A percentile compares a stretch with the other conserved stretches of the same genome.
Evolutionary conservation across 2,329 filamentous ascomycete species (phyloP).

Genomic region (Niveomyces coronatus): DNA sequence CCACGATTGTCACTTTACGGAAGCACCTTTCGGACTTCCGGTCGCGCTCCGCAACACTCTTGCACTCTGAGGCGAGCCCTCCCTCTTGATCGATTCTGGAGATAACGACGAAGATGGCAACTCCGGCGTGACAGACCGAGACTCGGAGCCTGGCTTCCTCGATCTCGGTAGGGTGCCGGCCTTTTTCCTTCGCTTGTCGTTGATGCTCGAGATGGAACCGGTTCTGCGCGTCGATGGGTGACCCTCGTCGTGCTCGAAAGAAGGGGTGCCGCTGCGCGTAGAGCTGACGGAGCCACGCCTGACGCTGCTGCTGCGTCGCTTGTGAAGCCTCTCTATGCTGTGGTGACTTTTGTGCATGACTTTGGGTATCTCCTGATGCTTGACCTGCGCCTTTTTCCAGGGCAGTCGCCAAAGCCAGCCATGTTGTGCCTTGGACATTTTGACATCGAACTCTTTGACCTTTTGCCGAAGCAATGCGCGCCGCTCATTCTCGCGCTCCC

Average conservation of each 20-base stretch:
- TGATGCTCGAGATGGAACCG: slow-evolving; percentile 36
- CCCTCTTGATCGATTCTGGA: slow-evolving; percentile 28
- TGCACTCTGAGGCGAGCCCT: slow-evolving; percentile 14
- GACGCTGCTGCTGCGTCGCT: slow-evolving; percentile 40
- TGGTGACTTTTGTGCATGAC: slow-evolving; percentile 26
- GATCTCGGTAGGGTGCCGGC: slow-evolving; percentile 30
- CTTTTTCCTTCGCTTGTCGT: slow-evolving; percentile 44
- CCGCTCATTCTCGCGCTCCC: slow-evolving; percentile 92
- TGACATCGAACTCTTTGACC: slow-evolving; percentile 56
- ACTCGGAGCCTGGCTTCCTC: slow-evolving; percentile 36
- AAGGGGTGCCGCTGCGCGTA: slow-evolving; percentile 39
- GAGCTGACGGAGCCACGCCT: slow-evolving; percentile 43
- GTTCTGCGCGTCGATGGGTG: slow-evolving; percentile 29
- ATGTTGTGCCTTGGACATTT: slow-evolving; percentile 56
- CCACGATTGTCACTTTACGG: neutral
- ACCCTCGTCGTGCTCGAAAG: slow-evolving; percentile 35
- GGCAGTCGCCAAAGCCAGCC: slow-evolving; percentile 83
- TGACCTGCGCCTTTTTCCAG: slow-evolving; percentile 36
- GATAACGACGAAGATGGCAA: slow-evolving; percentile 44
- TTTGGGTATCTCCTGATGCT: slow-evolving; percentile 29
- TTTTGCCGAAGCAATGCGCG: slow-evolving; percentile 61
- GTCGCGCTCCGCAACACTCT: slow-evolving; percentile 11
- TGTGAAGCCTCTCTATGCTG: slow-evolving; percentile 35
- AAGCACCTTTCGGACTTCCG: slow-evolving; percentile 6
- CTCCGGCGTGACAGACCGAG: slow-evolving; percentile 44